phyloP scores from a whole-genome alignment of 1,284 basidiomycete genomes.

The Ganoderma sinense region DNA sequence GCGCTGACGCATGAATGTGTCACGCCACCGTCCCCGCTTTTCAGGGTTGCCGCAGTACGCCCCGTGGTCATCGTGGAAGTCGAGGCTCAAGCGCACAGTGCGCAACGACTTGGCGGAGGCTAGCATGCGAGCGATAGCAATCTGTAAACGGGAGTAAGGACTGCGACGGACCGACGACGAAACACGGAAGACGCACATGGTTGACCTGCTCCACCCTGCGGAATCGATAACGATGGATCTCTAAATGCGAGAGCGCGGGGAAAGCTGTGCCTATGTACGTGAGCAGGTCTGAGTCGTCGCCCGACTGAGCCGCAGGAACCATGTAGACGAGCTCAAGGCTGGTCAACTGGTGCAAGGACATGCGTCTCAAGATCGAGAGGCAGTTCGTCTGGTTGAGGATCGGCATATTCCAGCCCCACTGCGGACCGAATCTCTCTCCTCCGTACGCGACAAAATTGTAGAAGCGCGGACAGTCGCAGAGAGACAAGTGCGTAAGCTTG shows the following conservation, averaged over 20 bases:
- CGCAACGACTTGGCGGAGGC: not conserved
- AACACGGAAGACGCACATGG: not conserved
- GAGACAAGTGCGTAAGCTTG: constrained; percentile 3
- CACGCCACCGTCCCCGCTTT: not conserved
- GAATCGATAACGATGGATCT: constrained; percentile 11
- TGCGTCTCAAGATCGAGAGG: not conserved
- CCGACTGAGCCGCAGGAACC: not conserved
- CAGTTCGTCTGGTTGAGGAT: not conserved
- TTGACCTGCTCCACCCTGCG: not conserved
- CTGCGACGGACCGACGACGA: not conserved
- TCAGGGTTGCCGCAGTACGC: not conserved
- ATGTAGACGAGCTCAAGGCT: constrained; percentile 14
- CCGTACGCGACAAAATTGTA: constrained; percentile 1
- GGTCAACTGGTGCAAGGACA: not conserved
- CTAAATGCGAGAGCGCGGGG: not conserved
- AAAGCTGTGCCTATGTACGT: not conserved
- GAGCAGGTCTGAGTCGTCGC: constrained; percentile 1
- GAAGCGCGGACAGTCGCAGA: constrained; percentile 19
- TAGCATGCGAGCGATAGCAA: not conserved
- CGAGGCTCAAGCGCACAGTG: constrained; percentile 3
- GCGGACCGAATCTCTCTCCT: not conserved
- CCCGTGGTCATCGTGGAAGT: constrained; percentile 11
- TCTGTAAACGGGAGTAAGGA: not conserved
- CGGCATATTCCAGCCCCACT: not conserved
- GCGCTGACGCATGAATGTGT: not conserved